Percentiles rank a stretch among this genome's conserved stretches.
Evolutionary conservation across 805 yeast genomes (phyloP).

Genomic region (Hanseniaspora valbyensis): DNA sequence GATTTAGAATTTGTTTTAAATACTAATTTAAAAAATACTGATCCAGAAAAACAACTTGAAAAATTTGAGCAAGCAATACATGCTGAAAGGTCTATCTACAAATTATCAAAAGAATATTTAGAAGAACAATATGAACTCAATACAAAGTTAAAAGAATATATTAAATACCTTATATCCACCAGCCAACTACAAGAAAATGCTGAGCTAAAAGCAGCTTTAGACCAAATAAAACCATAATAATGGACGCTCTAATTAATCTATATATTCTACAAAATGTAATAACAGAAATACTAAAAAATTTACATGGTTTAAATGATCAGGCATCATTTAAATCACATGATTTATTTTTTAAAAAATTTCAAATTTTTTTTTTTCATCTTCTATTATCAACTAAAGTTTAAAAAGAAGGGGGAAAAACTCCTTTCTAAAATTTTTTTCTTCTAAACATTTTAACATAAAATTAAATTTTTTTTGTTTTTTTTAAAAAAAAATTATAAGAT

Average conservation of each 20-base stretch:
- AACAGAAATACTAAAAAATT: no score
- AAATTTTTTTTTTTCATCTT: no score
- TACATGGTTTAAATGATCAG: no score
- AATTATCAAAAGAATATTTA: not conserved
- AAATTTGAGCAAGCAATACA: slow-evolving; percentile 1
- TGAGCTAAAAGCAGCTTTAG: not conserved
- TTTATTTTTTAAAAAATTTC: no score
- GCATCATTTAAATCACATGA: no score
- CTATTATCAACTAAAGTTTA: no score
- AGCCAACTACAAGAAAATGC: not conserved
- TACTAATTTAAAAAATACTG: not conserved
- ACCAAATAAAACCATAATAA: not conserved
- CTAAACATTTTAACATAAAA: no score
- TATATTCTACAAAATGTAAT: no score
- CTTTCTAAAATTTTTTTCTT: no score
- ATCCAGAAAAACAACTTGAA: slow-evolving; percentile 8
- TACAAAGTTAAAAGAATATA: slow-evolving; percentile 17
- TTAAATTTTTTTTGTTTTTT: no score
- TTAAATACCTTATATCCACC: not conserved
- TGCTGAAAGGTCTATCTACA: not conserved
- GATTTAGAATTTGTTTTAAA: slow-evolving; percentile 9
- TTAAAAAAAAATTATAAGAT: no score
- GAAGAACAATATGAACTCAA: not conserved
- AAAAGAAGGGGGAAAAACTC: no score
- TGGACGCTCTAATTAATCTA: not conserved